Base-by-base conservation (phyloP, 192 early-diverging fungal genomes). In the Linnemannia elongata region DNA sequence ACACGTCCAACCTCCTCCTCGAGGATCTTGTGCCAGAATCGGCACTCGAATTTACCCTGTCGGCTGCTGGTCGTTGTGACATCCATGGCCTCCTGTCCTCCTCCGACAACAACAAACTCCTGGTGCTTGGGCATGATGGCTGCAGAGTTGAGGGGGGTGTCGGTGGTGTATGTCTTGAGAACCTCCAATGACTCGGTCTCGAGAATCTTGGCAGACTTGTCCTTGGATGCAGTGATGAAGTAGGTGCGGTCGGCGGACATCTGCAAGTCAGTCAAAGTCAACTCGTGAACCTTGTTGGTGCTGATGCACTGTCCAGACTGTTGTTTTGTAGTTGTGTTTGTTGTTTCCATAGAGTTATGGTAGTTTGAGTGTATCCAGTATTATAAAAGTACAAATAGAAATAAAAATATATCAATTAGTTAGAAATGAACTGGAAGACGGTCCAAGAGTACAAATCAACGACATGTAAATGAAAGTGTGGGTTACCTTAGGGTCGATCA, bases 21-120 rank as follows among this genome's bases (percentile, higher is more conserved):
- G 76, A 99, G 95, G 77, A 98, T 93, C 84, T 96, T 95, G 92
- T 99, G 99, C 94, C 95, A 99, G 94, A 99, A 99, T 69, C 96
- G 91, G 82, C 93, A 95, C 90, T 99, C 99, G 90, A 99, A 99
- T 91, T 99, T 98, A 86, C 98, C 98, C 88, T 95, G 94, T 86
- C 96, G 93, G 75, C 93, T 93, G 49, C 94, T 93, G 30, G 98
- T 98, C 42, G 94, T 96, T 39, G 99, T 99, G 72, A 99, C 99
- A 82, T 93, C 90, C 97, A 98, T 99, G 57, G 99, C 98, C 86
- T 98, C 97, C 91, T 99, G 99, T 83, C 99, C 99, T 93, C 99
- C 99, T 76, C 99, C 99, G 54, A 97, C 88, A 77, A 96, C 91
- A 36, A 97, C 95, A 85, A 96, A 93, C 69, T 97, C 94, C 89